Evolutionary conservation across 805 yeast species (phyloP), one percentile per base, ranked within the genome.

Genomic region (Wickerhamiella cacticola): DNA sequence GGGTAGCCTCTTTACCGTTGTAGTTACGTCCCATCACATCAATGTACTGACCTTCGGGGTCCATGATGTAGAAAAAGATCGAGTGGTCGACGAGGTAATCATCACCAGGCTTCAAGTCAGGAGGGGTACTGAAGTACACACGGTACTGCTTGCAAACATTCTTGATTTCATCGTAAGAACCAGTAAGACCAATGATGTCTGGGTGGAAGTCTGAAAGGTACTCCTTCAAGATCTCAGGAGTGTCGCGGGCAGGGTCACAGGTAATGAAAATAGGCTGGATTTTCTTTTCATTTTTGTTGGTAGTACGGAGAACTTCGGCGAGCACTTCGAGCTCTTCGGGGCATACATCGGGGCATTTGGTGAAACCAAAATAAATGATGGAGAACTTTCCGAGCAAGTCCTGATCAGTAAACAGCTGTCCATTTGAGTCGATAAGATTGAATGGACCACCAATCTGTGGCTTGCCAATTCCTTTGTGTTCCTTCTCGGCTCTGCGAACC

Each of bases 331-430:
- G 74, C 63, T 92, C 98, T 64, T 92, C 98, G 9, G 98, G 98
- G 65, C 98, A 92, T 47, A 92, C 88, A 66, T 92, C 98, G 5
- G 98, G 98, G 67, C 98, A 92, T 66, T 88, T 88, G 3, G 96
- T 83, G 69, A 92, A 92, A 0, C 98, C 98, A 66, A 92, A 92
- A 63, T 92, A 92, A n/a, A 89, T 64, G 41, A 92, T 68, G 9
- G 89, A 77, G 65, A 87, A 92, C 62, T 76, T 80, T 28, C 88
- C 92, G 52, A 74, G 65, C 59, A 92, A 68, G 56, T 89, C 73
- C 52, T 84, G 70, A 23, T 86, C 78, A 1, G 96, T 86, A 64
- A 92, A 92, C 16, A 62, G 64, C 23, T 80, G 65, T 33, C 88
- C 87, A 46, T 86, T 66, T 28, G 74, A 71, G 61, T 89, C 95